These are phyloP conservation scores for Trichoderma sp. DNA, from an alignment of 2,329 filamentous ascomycete species.

Conservation along the genomic window DNA sequence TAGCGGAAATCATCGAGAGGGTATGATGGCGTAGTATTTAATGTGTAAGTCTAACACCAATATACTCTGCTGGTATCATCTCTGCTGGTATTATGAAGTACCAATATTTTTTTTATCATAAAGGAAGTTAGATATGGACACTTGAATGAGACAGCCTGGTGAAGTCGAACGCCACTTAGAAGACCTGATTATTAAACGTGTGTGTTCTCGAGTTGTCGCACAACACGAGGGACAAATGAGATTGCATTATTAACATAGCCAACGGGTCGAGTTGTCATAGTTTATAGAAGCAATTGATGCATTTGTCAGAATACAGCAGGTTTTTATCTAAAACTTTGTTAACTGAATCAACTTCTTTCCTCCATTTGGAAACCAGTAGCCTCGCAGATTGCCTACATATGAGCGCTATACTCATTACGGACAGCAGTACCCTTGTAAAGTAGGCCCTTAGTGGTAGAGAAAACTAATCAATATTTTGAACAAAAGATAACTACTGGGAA, in stretches of 20 bases:
- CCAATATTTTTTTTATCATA: background rate
- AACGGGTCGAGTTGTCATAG: background rate
- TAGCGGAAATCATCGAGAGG: background rate
- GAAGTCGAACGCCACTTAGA: background rate
- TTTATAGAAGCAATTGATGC: background rate
- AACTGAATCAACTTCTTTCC: background rate
- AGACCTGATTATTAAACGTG: background rate
- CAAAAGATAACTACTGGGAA: background rate
- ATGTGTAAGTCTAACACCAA: background rate
- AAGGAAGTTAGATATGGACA: background rate
- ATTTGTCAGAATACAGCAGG: background rate
- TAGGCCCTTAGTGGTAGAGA: background rate
- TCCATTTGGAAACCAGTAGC: background rate
- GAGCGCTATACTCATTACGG: background rate
- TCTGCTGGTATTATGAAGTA: background rate
- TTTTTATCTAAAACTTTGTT: too few species aligned
- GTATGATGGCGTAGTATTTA: background rate
- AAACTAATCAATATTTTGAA: background rate
- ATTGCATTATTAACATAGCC: background rate
- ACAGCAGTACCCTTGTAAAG: constrained; percentile 4
- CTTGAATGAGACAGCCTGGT: background rate
- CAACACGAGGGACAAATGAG: background rate
- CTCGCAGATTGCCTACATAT: too few species aligned
- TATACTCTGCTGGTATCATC: background rate
- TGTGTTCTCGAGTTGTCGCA: background rate